Evolutionary conservation across 495 filamentous ascomycete species (phyloP).

Genomic region (Penicillium robsamsonii): DNA sequence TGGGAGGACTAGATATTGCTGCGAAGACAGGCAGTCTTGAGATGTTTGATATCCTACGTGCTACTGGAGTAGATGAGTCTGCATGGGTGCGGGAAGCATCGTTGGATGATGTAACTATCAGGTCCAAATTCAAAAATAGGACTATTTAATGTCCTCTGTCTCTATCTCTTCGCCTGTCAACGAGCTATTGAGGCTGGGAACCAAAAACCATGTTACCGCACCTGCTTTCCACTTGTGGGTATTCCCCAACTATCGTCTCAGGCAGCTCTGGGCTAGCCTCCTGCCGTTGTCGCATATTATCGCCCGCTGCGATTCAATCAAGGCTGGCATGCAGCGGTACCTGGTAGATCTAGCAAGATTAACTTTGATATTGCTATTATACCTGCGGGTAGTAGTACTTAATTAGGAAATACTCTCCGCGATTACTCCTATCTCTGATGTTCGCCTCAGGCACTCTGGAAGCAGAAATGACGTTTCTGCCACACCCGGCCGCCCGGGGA

Average conservation of each 20-base stretch:
- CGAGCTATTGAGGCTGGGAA: neutral
- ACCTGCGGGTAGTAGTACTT: neutral
- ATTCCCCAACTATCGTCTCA: neutral
- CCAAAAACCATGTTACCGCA: neutral
- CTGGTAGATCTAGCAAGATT: neutral
- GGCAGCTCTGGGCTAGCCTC: neutral
- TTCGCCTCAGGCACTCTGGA: conserved; percentile 5
- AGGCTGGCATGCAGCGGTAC: neutral
- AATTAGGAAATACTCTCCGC: neutral
- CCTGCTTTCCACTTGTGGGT: neutral
- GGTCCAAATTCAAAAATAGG: too few relatives aligned
- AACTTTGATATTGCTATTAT: neutral
- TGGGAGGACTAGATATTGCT: too few relatives aligned
- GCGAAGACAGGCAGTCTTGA: too few relatives aligned
- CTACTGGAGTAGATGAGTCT: too few relatives aligned
- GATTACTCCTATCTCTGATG: neutral
- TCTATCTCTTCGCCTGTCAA: too few relatives aligned
- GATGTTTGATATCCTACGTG: too few relatives aligned
- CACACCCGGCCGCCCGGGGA: conserved; percentile 32
- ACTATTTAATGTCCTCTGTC: too few relatives aligned
- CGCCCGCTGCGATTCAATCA: neutral
- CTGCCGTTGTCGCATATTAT: neutral
- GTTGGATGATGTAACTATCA: too few relatives aligned
- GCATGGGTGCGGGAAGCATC: too few relatives aligned
- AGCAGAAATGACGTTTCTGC: conserved; percentile 33